Percentiles rank a stretch among this genome's conserved stretches.
These are phyloP conservation scores for Cyclotella choctawhatcheeana DNA, from an alignment of 108 stramenopile species.

Conservation along the genomic window DNA sequence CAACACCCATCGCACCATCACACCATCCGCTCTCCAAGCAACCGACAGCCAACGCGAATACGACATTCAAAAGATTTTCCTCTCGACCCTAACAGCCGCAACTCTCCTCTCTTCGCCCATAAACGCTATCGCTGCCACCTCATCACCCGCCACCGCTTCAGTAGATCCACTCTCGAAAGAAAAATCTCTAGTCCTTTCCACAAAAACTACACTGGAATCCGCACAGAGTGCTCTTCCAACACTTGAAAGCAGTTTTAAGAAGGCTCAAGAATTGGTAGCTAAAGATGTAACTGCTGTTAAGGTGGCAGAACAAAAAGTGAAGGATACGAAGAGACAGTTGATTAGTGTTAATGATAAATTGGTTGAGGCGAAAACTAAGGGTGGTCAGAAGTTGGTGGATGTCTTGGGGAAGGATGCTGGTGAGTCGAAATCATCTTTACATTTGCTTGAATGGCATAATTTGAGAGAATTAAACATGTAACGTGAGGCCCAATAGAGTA, in stretches of 20 bases:
- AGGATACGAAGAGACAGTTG: constrained; percentile 5
- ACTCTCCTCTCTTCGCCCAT: constrained; percentile 13
- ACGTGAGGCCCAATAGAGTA: too few species aligned
- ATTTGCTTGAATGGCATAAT: too few species aligned
- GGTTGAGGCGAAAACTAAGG: constrained; percentile 6
- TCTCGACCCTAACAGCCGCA: constrained; percentile 13
- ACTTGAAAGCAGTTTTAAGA: background rate
- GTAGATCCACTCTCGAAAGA: constrained; percentile 12
- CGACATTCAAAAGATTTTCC: constrained; percentile 13
- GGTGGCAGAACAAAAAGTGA: constrained; percentile 6
- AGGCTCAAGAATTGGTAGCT: constrained; percentile 3
- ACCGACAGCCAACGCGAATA: background rate
- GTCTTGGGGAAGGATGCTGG: constrained; percentile 18
- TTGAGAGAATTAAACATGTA: too few species aligned
- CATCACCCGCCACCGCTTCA: background rate
- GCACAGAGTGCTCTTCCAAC: constrained; percentile 4
- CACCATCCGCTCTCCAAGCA: background rate
- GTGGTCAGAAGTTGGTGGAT: constrained; percentile 13
- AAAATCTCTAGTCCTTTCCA: constrained; percentile 10
- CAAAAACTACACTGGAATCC: constrained; percentile 1
- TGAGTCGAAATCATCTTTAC: background rate
- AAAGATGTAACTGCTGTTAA: constrained; percentile 6
- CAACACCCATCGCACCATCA: background rate
- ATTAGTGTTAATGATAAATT: constrained; percentile 21
- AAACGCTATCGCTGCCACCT: background rate